Base-by-base conservation (phyloP, 2,329 filamentous ascomycete genomes). In the Fusarium metavorans region DNA sequence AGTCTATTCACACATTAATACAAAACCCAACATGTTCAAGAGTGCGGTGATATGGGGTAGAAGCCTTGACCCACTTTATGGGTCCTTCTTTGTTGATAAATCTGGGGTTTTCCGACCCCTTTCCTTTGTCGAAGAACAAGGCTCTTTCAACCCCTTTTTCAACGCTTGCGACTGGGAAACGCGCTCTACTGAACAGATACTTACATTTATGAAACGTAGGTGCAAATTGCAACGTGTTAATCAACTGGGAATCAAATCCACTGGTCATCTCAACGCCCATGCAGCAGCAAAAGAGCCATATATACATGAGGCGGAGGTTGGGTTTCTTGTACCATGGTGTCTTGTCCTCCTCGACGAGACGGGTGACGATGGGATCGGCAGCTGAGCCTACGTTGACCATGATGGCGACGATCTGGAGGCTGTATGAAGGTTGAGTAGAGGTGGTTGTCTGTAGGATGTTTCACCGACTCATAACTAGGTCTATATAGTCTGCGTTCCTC, bases 211-310 rank as follows among this genome's bases (percentile, higher is more conserved):
- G 80, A 79, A 83, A 85, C 6, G 79, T 74, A 43, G 78, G 76
- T 25, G 82, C 80, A 67, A 85, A 83, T 66, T 85, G 84, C 1
- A 85, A 77, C 0, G 83, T 84, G 71, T 85, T 85, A 76, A 81
- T 81, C n/a, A 81, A 72, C 64, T 81, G 87, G 5, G 85, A 87
- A 75, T 90, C 88, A 64, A 89, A 90, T 0, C 88, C 88, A 5
- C 86, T 88, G 0, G 88, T 90, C 70, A 88, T 88, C 79, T 90
- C 88, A 23, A 90, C 87, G 62, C 88, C 88, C 80, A 90, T 86
- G 76, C 86, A 89, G 56, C 86, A 87, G 13, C 86, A 84, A 50
- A 90, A 87, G 61, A 90, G 82, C 63, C 86, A 79, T 4, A 89
- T 75, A 75, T 90, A 90, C 64, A 90, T 82, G 5, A 77, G 68